These are phyloP conservation scores for Venturia nashicola DNA, from an alignment of 2,329 filamentous ascomycete genomes.

Conservation along the genomic window DNA sequence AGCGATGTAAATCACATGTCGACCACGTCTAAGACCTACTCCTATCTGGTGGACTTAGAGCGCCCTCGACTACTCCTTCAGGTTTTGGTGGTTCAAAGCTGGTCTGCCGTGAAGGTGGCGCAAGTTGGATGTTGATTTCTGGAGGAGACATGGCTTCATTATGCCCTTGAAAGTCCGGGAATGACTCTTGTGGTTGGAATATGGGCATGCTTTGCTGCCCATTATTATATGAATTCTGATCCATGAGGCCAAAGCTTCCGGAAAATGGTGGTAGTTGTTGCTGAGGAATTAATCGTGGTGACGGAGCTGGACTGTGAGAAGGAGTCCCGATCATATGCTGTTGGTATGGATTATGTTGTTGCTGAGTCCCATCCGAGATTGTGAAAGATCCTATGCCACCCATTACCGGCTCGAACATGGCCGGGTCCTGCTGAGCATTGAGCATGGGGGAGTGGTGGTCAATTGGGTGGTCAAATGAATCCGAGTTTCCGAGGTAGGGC, in stretches of 20 bases:
- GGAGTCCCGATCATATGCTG: slow-evolving; percentile 37
- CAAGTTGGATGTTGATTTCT: slow-evolving; percentile 88
- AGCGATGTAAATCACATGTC: slow-evolving; percentile 34
- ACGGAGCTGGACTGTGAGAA: slow-evolving; percentile 59
- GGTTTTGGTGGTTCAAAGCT: slow-evolving; percentile 56
- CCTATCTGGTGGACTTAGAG: slow-evolving; percentile 67
- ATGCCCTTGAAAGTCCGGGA: slow-evolving; percentile 35
- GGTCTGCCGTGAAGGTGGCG: slow-evolving; percentile 56
- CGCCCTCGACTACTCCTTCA: slow-evolving; percentile 49
- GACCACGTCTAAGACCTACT: slow-evolving; percentile 29
- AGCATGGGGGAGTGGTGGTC: slow-evolving; percentile 70
- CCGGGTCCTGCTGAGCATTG: slow-evolving; percentile 54
- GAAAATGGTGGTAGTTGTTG: slow-evolving; percentile 39
- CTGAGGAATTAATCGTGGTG: slow-evolving; percentile 55
- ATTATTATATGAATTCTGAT: slow-evolving; percentile 15
- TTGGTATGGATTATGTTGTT: slow-evolving; percentile 15
- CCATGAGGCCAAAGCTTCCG: slow-evolving; percentile 37
- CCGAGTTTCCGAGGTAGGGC: slow-evolving; percentile 62
- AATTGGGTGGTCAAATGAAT: slow-evolving; percentile 60
- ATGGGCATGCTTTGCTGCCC: slow-evolving; percentile 33
- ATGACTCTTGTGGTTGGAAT: slow-evolving; percentile 38
- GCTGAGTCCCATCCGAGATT: slow-evolving; percentile 48
- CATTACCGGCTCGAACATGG: slow-evolving; percentile 65
- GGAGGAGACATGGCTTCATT: slow-evolving; percentile 75
- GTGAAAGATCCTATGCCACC: slow-evolving; percentile 64